Evolutionary conservation across 2,329 filamentous ascomycete genomes (phyloP).

Genomic region (Clonostachys rosea): DNA sequence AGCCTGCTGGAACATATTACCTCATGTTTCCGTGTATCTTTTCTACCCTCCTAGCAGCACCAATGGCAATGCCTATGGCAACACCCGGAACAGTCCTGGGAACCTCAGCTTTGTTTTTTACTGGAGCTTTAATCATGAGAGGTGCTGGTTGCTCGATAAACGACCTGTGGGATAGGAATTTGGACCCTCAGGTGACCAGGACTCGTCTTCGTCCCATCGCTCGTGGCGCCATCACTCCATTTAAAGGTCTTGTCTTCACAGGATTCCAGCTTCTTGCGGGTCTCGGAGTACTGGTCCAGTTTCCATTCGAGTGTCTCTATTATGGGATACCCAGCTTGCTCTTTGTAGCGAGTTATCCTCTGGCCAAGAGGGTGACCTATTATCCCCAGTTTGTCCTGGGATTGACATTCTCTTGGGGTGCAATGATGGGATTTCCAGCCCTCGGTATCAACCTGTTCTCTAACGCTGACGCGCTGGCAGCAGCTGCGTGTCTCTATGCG

Average conservation of each 20-base stretch:
- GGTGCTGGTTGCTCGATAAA: constrained; percentile 87
- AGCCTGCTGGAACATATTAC: constrained; percentile 78
- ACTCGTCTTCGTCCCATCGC: constrained; percentile 79
- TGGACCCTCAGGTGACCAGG: constrained; percentile 74
- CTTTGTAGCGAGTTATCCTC: constrained; percentile 71
- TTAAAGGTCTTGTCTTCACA: constrained; percentile 69
- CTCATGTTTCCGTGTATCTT: constrained; percentile 84
- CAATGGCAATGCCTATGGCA: constrained; percentile 58
- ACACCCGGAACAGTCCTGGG: constrained; percentile 56
- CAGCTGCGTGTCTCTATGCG: constrained; percentile 66
- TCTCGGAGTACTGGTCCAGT: constrained; percentile 69
- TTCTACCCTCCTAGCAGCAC: constrained; percentile 75
- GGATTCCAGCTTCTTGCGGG: constrained; percentile 70
- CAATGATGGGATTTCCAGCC: constrained; percentile 82
- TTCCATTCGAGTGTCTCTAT: constrained; percentile 68
- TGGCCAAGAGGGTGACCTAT: constrained; percentile 82
- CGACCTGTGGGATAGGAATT: constrained; percentile 84
- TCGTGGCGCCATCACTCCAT: constrained; percentile 68
- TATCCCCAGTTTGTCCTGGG: constrained; percentile 84
- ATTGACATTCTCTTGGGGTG: constrained; percentile 84
- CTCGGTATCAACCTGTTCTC: constrained; percentile 71
- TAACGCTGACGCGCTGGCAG: constrained; percentile 55
- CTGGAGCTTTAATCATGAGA: constrained; percentile 79
- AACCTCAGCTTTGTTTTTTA: constrained; percentile 66
- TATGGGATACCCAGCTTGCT: constrained; percentile 73